Evolutionary conservation across 2,329 filamentous ascomycete species (phyloP), one percentile per base, ranked within the genome.

Genomic region (Clarireedia homoeocarpa): DNA sequence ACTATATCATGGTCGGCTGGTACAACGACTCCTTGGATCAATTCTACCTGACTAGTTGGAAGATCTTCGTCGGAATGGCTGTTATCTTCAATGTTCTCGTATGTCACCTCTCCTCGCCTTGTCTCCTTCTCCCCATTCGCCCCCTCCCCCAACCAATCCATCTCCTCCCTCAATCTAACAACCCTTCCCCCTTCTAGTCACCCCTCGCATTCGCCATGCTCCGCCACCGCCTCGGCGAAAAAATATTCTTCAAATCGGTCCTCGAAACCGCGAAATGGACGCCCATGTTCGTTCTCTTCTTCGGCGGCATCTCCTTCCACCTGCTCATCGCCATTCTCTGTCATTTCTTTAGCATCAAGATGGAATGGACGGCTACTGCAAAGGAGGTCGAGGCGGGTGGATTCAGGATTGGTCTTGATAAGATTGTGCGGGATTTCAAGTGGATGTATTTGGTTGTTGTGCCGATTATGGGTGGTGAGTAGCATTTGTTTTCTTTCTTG

Each of bases 1-100:
- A 89, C 70, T 90, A 89, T 70, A 82, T 89, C 69, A 71, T 87
- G 40, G 76, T 88, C 51, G 86, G 86, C 39, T 88, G 84, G 81
- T 86, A 80, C 72, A 83, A 85, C 64, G 84, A 84, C 36, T 74
- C 81, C 52, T 74, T 85, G 45, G 83, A 85, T 65, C 79, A 84
- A 60, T 85, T 81, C 72, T 88, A 88, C 69, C 74, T 85, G 68
- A 81, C 84, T 62, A 84, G 79, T 1, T 88, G 82, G 74, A 80
- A 79, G 62, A 80, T 84, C 58, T 84, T 80, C 69, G 75, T 85
- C 63, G 75, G 77, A 12, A 78, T 88, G 61, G 70, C 87, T 52
- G 73, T 86, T 54, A 77, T 88, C 51, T 88, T 88, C 73, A 83
- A 80, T 51, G 76, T 75, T 4, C 70, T 85, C 4, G 55, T 47